These are phyloP conservation scores for Calonectria hongkongensis DNA, from an alignment of 2,329 filamentous ascomycete species.

Conservation along the genomic window DNA sequence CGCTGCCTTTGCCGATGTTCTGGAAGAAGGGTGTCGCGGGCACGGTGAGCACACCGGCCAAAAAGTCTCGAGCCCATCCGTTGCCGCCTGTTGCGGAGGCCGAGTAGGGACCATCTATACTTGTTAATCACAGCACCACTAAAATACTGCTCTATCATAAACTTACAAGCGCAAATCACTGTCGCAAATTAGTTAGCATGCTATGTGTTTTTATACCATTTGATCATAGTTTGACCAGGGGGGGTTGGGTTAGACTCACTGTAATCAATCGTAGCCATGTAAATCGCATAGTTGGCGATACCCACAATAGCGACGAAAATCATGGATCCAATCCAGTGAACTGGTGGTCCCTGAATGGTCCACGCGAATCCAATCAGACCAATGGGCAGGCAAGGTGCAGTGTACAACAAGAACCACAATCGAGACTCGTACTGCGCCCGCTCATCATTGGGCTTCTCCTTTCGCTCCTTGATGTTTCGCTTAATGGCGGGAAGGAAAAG, in stretches of 20 bases:
- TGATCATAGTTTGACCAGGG: no score
- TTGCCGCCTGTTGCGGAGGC: slow-evolving; percentile 86
- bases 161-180: slow-evolving; percentile 63
- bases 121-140: neutral
- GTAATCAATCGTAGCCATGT: slow-evolving; percentile 87
- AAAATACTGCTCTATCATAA: accelerated
- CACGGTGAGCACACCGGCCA: slow-evolving; percentile 82
- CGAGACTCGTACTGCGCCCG: slow-evolving; percentile 81
- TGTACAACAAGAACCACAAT: slow-evolving; percentile 79
- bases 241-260: slow-evolving; percentile 55
- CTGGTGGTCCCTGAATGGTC: slow-evolving; percentile 77
- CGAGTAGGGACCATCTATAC: slow-evolving; percentile 75
- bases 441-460: slow-evolving; percentile 71
- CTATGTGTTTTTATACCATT: no score
- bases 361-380: slow-evolving; percentile 83
- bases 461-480: slow-evolving; percentile 70
- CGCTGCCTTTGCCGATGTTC: slow-evolving; percentile 70
- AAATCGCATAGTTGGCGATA: slow-evolving; percentile 84
- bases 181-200: neutral
- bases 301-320: slow-evolving; percentile 80
- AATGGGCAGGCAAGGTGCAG: slow-evolving; percentile 76
- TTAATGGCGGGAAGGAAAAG: slow-evolving; percentile 75
- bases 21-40: slow-evolving; percentile 79
- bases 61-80: slow-evolving; percentile 82
- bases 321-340: slow-evolving; percentile 82